Percentiles rank a stretch among this genome's conserved stretches.
Evolutionary conservation across 2,329 filamentous ascomycete genomes (phyloP).

Genomic region (Stachybotrys echinatus): DNA sequence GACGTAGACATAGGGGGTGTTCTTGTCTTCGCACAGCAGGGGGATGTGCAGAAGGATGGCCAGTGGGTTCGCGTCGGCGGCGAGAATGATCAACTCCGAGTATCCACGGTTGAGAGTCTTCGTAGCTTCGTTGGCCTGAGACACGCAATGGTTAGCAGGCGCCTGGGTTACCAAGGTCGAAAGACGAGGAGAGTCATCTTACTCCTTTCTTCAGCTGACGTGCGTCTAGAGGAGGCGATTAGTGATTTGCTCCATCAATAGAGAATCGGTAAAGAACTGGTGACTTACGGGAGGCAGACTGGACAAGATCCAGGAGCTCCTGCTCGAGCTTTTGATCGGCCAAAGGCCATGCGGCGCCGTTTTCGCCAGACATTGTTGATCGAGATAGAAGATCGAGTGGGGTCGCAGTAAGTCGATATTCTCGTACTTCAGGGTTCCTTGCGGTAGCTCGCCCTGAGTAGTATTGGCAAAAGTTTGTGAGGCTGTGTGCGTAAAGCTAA

Average conservation of each 20-base stretch:
- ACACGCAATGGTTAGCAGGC: slow-evolving; percentile 25
- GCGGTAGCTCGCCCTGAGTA: slow-evolving; percentile 53
- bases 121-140: slow-evolving; percentile 40
- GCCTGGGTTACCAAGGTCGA: neutral
- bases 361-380: slow-evolving; percentile 18
- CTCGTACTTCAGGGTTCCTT: slow-evolving; percentile 48
- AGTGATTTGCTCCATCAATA: neutral
- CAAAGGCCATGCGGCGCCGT: slow-evolving; percentile 56
- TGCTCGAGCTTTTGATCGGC: slow-evolving; percentile 71
- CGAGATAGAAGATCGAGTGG: neutral
- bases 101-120: slow-evolving; percentile 91
- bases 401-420: neutral
- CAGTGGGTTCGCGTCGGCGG: slow-evolving; percentile 81
- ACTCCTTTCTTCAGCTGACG: slow-evolving; percentile 78
- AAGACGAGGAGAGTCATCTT: neutral
- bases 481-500: too few species aligned
- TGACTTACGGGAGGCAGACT: slow-evolving; percentile 53
- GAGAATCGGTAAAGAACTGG: neutral
- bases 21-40: slow-evolving; percentile 79
- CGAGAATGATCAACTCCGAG: slow-evolving; percentile 81
- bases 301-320: slow-evolving; percentile 77
- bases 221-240: slow-evolving; percentile 34
- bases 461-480: too few species aligned
- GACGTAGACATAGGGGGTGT: slow-evolving; percentile 61
- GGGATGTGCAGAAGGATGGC: slow-evolving; percentile 87